These are phyloP conservation scores for Suhomyces panamericanus DNA, from an alignment of 1,139 yeast species.

Conservation along the genomic window DNA sequence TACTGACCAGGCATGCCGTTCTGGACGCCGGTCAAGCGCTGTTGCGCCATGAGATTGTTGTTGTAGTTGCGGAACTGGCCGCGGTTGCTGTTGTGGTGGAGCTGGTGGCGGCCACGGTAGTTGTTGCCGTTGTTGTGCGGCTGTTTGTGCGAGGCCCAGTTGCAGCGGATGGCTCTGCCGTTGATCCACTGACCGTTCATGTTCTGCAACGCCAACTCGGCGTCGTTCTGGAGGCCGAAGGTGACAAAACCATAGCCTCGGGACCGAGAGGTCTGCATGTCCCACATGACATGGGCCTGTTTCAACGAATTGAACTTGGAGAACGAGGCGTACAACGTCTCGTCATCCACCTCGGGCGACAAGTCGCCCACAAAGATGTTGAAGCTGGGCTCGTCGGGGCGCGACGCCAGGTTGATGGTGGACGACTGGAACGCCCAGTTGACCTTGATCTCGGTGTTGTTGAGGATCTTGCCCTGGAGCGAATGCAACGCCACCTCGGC, in stretches of 20 bases:
- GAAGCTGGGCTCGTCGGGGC: conserved; percentile 53
- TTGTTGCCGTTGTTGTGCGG: conserved; percentile 14
- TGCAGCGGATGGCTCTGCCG: conserved; percentile 77
- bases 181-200: conserved; percentile 77
- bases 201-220: conserved; percentile 67
- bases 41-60: conserved; percentile 14
- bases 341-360: conserved; percentile 82
- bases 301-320: conserved; percentile 58
- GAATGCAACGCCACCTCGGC: conserved; percentile 66
- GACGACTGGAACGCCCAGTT: conserved; percentile 83
- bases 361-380: conserved; percentile 88
- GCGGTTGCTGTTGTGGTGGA: conserved; percentile 10
- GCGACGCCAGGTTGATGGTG: conserved; percentile 50
- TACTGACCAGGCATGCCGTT: conserved; percentile 8
- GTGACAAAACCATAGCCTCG: conserved; percentile 95
- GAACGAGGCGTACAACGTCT: conserved; percentile 60
- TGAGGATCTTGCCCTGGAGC: conserved; percentile 56
- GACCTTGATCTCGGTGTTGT: conserved; percentile 57
- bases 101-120: conserved; percentile 8
- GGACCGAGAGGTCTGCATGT: conserved; percentile 88
- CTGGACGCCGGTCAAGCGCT: conserved; percentile 7
- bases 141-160: conserved; percentile 85
- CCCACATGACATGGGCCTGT: conserved; percentile 97
- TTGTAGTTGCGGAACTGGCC: conserved; percentile 20
- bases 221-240: conserved; percentile 64